Evolutionary conservation across 495 filamentous ascomycete genomes (phyloP).

Genomic region (Penicillium psychrofluorescens): DNA sequence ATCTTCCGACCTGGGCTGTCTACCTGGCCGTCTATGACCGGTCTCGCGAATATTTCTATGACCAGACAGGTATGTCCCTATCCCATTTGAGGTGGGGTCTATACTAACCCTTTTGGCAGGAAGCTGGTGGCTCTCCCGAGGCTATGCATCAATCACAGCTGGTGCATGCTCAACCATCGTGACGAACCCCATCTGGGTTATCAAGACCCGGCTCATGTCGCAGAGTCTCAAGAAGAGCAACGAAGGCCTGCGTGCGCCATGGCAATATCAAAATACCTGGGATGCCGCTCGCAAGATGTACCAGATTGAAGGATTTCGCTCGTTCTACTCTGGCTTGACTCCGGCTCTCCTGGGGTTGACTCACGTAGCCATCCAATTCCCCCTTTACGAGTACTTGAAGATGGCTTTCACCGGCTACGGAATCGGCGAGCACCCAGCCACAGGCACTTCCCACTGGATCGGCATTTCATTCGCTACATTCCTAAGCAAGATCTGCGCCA

Average conservation of each 20-base stretch:
- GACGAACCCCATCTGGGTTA: slow-evolving; percentile 99
- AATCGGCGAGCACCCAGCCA: slow-evolving; percentile 63
- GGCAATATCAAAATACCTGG: slow-evolving; percentile 80
- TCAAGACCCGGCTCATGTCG: slow-evolving; percentile 97
- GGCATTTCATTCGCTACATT: slow-evolving; percentile 86
- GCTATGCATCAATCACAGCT: slow-evolving; percentile 76
- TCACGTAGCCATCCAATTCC: slow-evolving; percentile 97
- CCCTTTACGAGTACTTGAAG: slow-evolving; percentile 90
- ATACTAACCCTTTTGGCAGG: slow-evolving; percentile 24
- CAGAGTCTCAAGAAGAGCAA: slow-evolving; percentile 50
- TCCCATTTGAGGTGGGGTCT: neutral
- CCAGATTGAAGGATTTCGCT: slow-evolving; percentile 70
- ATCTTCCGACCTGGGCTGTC: slow-evolving; percentile 96
- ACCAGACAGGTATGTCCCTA: slow-evolving; percentile 50
- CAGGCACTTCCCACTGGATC: slow-evolving; percentile 54
- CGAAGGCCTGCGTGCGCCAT: slow-evolving; percentile 60
- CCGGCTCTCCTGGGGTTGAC: slow-evolving; percentile 88
- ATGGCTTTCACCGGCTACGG: slow-evolving; percentile 79
- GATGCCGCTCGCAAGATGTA: slow-evolving; percentile 98
- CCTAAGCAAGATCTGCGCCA: slow-evolving; percentile 89
- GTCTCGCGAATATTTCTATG: slow-evolving; percentile 64
- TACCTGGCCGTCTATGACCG: slow-evolving; percentile 94
- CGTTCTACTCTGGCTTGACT: slow-evolving; percentile 93
- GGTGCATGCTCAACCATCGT: slow-evolving; percentile 87
- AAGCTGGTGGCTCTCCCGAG: slow-evolving; percentile 54